Evolutionary conservation across 228 moss, liverwort and hornwort genomes (phyloP), one percentile per base, ranked within the genome.

Genomic region (Sphagnum fallax): DNA sequence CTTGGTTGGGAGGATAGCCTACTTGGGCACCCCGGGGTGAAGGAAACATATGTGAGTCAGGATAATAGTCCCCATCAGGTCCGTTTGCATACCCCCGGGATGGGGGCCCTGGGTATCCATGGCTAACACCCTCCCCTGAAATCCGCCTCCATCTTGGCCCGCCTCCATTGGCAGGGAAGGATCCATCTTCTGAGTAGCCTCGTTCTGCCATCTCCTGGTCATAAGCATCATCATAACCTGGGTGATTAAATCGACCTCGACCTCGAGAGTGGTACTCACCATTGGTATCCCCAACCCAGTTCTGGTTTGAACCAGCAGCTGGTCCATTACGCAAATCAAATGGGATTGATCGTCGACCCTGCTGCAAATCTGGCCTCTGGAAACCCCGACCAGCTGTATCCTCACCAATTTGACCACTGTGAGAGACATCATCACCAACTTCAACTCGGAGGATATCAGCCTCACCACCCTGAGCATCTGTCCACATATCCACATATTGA

Each of bases 401-500:
- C 8, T 81, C 87, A 18, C 67, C 78, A 15, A 66, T 49, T 53
- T 73, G 75, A 15, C 82, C 82, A 48, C 74, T 75, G 64, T 84
- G 82, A 60, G 78, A 74, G 18, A 73, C 70, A 65, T 88, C 82
- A 18, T 88, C 87, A 13, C 75, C 62, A 8, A 67, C 67, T 16
- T 84, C 88, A 7, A 58, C 69, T 10, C 47, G 51, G 16, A 49
- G 62, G 12, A 8, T 48, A 47, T 88, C 84, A 75, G 76, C 82
- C 16, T 69, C 77, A 67, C 84, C 88, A 48, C 82, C 82, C 5
- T 84, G 84, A 2, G 69, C 71, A 48, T 85, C 85, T 18, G 85
- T 81, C 85, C 85, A 89, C n/a, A 72, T 53, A 64, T 89, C 88
- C 10, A 73, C 64, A 59, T 81, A 80, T 8, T 89, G 85, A 55